A percentile compares a stretch with the other conserved stretches of the same genome.
These are phyloP conservation scores for Neonectria hederae DNA, from an alignment of 2,329 filamentous ascomycete genomes.

Conservation along the genomic window DNA sequence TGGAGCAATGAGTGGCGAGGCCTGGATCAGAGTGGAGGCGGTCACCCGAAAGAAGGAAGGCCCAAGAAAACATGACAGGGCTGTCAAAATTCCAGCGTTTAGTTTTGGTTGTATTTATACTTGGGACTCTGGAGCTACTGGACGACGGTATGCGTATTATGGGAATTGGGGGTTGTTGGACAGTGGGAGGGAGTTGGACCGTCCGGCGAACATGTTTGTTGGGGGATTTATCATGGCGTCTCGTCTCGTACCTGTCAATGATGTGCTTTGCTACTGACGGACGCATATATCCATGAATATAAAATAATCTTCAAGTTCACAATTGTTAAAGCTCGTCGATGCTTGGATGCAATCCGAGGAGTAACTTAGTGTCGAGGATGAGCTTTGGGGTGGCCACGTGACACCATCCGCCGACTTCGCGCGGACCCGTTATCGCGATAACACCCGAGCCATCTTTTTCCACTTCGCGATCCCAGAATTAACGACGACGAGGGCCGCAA, in stretches of 20 bases:
- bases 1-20: slow-evolving; percentile 59
- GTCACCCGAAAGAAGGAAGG: slow-evolving; percentile 45
- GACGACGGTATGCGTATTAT: not conserved
- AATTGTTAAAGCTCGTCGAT: not conserved
- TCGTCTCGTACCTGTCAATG: not conserved
- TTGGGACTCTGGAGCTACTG: slow-evolving; percentile 3
- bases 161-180: slow-evolving; percentile 2
- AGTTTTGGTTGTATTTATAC: slow-evolving; percentile 7
- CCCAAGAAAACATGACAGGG: slow-evolving; percentile 34
- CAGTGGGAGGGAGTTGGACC: slow-evolving; percentile 2
- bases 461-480: slow-evolving; percentile 21
- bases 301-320: not conserved
- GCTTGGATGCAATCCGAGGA: not conserved
- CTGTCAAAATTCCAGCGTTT: slow-evolving; percentile 11
- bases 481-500: slow-evolving; percentile 22
- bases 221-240: not conserved
- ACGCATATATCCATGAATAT: not conserved
- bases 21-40: slow-evolving; percentile 62
- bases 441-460: slow-evolving; percentile 34
- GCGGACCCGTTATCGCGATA: slow-evolving; percentile 33
- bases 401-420: slow-evolving; percentile 8
- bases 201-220: slow-evolving; percentile 4
- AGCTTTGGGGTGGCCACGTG: slow-evolving; percentile 14
- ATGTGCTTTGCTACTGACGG: not conserved
- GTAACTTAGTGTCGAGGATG: not conserved